phyloP scores from a whole-genome alignment of 2,329 filamentous ascomycete species.

The Stachybotrys chartarum region DNA sequence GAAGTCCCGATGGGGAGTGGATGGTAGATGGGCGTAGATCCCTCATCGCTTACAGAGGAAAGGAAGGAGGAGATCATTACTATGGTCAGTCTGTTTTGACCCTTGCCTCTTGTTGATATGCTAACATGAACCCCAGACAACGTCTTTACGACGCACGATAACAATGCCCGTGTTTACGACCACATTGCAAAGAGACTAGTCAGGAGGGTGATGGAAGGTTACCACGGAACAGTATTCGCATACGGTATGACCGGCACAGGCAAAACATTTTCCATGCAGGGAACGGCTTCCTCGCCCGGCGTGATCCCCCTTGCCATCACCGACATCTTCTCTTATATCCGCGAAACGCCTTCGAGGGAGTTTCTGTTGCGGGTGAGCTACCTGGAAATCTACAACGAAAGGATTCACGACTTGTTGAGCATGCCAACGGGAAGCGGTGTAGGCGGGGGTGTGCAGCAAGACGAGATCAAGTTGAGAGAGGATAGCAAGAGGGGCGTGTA shows the following conservation, averaged over 20 bases:
- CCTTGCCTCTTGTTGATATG: constrained; percentile 1
- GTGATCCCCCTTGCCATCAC: constrained; percentile 97
- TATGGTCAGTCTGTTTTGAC: constrained; percentile 63
- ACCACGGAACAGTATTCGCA: constrained; percentile 95
- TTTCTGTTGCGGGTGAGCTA: constrained; percentile 96
- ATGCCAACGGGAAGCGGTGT: constrained; percentile 55
- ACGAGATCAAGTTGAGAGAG: constrained; percentile 95
- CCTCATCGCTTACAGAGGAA: constrained; percentile 75
- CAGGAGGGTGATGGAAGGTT: constrained; percentile 96
- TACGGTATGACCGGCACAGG: constrained; percentile 99
- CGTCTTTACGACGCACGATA: constrained; percentile 88
- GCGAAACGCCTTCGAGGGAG: constrained; percentile 89
- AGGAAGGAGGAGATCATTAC: constrained; percentile 85
- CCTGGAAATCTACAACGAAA: constrained; percentile 98
- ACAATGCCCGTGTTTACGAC: constrained; percentile 93
- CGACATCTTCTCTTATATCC: constrained; percentile 98
- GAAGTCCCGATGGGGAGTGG: constrained; percentile 74
- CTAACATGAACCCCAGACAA: constrained; percentile 59
- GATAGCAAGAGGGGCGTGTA: constrained; percentile 96
- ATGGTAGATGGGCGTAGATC: constrained; percentile 79
- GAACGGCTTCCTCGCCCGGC: constrained; percentile 88
- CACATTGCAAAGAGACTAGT: constrained; percentile 89
- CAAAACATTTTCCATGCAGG: constrained; percentile 99
- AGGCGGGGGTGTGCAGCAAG: constrained; percentile 53
- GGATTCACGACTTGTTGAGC: constrained; percentile 86